phyloP scores from a whole-genome alignment of 345 rosid genomes.

The Rhizophora apiculata region DNA sequence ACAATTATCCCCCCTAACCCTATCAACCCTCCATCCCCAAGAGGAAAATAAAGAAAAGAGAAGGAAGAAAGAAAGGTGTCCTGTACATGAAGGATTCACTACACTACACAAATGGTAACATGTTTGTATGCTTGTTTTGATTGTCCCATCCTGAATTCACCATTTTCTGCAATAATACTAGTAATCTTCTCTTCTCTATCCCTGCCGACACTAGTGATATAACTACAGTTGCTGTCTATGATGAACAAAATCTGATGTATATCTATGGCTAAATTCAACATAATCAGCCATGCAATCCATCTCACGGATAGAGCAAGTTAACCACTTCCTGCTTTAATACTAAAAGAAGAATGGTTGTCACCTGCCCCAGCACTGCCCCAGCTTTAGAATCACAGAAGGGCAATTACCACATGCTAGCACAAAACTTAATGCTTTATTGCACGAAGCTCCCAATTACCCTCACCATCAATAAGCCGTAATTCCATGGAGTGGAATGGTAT shows the following conservation, averaged over 20 bases:
- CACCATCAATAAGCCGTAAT: constrained; percentile 85
- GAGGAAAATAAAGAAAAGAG: neutral
- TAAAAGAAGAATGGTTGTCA: neutral
- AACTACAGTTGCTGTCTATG: neutral
- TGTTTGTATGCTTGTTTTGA: neutral
- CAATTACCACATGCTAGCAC: neutral
- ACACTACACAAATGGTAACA: constrained; percentile 6
- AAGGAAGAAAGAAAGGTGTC: neutral
- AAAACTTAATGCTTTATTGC: constrained; percentile 45
- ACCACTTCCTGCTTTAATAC: neutral
- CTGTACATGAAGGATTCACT: constrained; percentile 23
- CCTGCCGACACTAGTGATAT: neutral
- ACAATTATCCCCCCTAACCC: neutral
- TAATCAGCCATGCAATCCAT: neutral
- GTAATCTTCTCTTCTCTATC: neutral
- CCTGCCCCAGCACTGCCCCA: neutral
- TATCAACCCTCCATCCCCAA: neutral
- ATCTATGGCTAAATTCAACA: neutral
- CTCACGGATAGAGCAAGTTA: neutral
- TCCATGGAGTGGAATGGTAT: constrained; percentile 85
- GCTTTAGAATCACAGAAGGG: neutral
- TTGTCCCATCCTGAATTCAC: neutral
- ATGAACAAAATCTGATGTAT: neutral
- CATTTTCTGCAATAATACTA: constrained; percentile 5
- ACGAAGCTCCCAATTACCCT: constrained; percentile 96